These are phyloP conservation scores for Mycena albidolilacea DNA, from an alignment of 768 basidiomycete species.

Conservation along the genomic window DNA sequence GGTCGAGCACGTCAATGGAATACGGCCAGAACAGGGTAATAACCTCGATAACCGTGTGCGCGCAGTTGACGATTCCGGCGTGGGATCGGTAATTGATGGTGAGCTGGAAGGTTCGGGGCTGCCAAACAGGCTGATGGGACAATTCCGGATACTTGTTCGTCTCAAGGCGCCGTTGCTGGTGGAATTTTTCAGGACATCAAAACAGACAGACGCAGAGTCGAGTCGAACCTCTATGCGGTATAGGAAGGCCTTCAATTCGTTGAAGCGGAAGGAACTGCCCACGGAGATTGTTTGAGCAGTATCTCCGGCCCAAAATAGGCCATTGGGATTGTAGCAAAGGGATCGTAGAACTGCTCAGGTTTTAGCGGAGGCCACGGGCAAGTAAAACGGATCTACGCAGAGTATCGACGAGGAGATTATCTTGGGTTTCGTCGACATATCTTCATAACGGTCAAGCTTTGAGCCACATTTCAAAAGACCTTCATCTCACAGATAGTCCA, in stretches of 20 bases:
- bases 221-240: slow-evolving; percentile 71
- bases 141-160: slow-evolving; percentile 16
- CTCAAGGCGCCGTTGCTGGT: slow-evolving; percentile 42
- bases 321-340: slow-evolving; percentile 75
- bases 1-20: slow-evolving; percentile 71
- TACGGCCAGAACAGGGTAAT: slow-evolving; percentile 75
- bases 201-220: neutral
- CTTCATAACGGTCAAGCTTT: slow-evolving; percentile 49
- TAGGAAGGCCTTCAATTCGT: slow-evolving; percentile 79
- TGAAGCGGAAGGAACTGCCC: slow-evolving; percentile 80
- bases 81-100: slow-evolving; percentile 80
- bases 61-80: slow-evolving; percentile 81
- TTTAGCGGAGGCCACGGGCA: neutral
- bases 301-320: slow-evolving; percentile 86
- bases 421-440: slow-evolving; percentile 84
- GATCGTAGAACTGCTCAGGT: slow-evolving; percentile 66
- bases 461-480: neutral
- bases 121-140: slow-evolving; percentile 43
- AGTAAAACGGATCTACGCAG: slow-evolving; percentile 56
- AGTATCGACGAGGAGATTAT: slow-evolving; percentile 77
- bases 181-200: neutral
- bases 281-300: slow-evolving; percentile 85
- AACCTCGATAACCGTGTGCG: slow-evolving; percentile 74
- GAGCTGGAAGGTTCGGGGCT: slow-evolving; percentile 65
- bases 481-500: slow-evolving; percentile 68